These are phyloP conservation scores for Lotmaria passim DNA, from an alignment of 208 protist genomes.

Conservation along the genomic window DNA sequence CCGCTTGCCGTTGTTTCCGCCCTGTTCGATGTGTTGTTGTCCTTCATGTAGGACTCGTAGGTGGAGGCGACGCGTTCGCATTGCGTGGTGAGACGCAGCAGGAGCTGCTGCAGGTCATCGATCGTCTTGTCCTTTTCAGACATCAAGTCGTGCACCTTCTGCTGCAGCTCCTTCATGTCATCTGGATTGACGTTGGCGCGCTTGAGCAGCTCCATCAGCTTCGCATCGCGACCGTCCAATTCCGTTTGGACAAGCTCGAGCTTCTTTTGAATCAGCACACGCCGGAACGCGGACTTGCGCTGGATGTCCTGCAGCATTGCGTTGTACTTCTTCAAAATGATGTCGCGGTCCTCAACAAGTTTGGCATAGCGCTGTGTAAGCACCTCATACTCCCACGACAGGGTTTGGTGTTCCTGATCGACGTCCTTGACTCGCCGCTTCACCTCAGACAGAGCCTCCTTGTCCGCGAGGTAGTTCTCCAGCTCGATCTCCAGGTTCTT, in stretches of 20 bases:
- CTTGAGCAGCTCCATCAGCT: constrained; percentile 94
- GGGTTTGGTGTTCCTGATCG: constrained; percentile 90
- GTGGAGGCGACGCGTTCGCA: constrained; percentile 68
- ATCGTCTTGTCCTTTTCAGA: constrained; percentile 97
- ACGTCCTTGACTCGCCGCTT: constrained; percentile 76
- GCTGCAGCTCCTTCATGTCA: constrained; percentile 90
- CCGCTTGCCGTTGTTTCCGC: constrained; percentile 13
- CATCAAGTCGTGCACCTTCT: constrained; percentile 95
- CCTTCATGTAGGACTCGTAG: constrained; percentile 87
- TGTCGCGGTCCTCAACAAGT: constrained; percentile 94
- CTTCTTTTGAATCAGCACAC: constrained; percentile 96
- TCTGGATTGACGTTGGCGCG: constrained; percentile 94
- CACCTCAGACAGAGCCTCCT: constrained; percentile 78
- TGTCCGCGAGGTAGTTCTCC: constrained; percentile 91
- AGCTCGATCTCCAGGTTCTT: constrained; percentile 93
- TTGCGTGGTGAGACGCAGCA: constrained; percentile 67
- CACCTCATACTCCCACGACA: constrained; percentile 97
- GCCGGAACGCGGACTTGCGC: constrained; percentile 94
- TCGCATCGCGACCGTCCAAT: constrained; percentile 94
- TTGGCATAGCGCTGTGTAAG: constrained; percentile 92
- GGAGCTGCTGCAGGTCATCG: constrained; percentile 92
- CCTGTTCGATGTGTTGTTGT: constrained; percentile 72
- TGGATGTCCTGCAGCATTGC: constrained; percentile 96
- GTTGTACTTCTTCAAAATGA: constrained; percentile 96
- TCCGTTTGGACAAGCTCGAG: constrained; percentile 91